A percentile compares a stretch with the other conserved stretches of the same genome.
phyloP scores from a whole-genome alignment of 257 asterid genomes.

The Solanum virginianum region DNA sequence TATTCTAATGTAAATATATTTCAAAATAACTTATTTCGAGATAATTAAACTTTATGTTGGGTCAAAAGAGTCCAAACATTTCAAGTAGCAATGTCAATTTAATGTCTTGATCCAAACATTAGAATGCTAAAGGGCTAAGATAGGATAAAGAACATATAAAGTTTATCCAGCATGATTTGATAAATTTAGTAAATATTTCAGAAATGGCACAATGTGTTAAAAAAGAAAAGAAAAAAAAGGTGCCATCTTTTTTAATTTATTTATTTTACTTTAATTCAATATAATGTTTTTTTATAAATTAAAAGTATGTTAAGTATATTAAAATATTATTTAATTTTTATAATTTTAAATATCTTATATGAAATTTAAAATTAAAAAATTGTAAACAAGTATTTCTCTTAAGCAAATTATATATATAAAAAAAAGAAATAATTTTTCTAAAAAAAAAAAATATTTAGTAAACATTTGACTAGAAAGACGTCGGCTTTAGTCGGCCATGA shows the following conservation, averaged over 20 bases:
- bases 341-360: neutral
- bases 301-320: too few species aligned
- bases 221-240: neutral
- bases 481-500: neutral
- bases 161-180: neutral
- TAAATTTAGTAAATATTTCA: neutral
- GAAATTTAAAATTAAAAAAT: neutral
- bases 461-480: neutral
- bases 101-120: neutral
- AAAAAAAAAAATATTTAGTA: neutral
- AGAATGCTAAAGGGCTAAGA: neutral
- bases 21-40: too few species aligned
- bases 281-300: too few species aligned
- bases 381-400: neutral
- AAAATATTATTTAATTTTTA: neutral
- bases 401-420: neutral
- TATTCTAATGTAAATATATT: too few species aligned
- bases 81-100: neutral
- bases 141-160: neutral
- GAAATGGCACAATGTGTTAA: neutral
- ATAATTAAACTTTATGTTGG: neutral
- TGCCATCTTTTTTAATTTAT: neutral
- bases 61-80: neutral
- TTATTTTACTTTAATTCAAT: neutral
- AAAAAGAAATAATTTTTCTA: neutral